A percentile compares a stretch with the other conserved stretches of the same genome.
Evolutionary conservation across 2,329 filamentous ascomycete species (phyloP).

Genomic region (Trichophyton rubrum): DNA sequence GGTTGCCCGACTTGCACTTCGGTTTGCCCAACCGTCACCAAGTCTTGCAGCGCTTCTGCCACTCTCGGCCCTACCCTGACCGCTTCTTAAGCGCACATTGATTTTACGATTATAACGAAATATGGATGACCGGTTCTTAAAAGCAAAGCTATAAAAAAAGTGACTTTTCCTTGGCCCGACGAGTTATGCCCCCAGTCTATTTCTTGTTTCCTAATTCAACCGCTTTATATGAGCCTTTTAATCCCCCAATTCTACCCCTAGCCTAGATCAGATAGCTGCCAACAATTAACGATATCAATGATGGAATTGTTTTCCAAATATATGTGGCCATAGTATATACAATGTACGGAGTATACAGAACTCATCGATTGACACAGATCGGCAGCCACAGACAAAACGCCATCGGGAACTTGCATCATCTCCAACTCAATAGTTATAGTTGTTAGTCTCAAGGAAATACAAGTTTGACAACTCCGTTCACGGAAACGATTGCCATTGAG

Average conservation of each 20-base stretch:
- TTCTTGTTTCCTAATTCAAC: background rate
- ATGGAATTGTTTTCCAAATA: background rate
- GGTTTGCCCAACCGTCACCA: conserved; percentile 11
- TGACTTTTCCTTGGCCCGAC: background rate
- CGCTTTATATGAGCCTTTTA: background rate
- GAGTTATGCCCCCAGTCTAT: background rate
- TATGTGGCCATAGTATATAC: background rate
- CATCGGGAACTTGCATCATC: background rate
- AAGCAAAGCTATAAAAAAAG: background rate
- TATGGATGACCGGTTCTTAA: background rate
- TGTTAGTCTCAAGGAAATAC: background rate
- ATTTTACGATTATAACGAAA: background rate
- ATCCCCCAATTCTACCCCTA: background rate
- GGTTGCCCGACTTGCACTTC: conserved; percentile 10
- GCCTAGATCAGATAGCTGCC: background rate
- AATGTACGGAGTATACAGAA: background rate
- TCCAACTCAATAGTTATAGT: background rate
- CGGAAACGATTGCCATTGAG: background rate
- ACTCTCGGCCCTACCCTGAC: background rate
- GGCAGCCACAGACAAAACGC: background rate
- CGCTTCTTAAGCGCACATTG: background rate
- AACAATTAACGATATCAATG: background rate
- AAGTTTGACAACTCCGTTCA: background rate
- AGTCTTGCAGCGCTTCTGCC: background rate
- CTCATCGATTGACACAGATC: background rate